These are phyloP conservation scores for Mycena galopus DNA, from an alignment of 768 basidiomycete genomes.

Conservation along the genomic window DNA sequence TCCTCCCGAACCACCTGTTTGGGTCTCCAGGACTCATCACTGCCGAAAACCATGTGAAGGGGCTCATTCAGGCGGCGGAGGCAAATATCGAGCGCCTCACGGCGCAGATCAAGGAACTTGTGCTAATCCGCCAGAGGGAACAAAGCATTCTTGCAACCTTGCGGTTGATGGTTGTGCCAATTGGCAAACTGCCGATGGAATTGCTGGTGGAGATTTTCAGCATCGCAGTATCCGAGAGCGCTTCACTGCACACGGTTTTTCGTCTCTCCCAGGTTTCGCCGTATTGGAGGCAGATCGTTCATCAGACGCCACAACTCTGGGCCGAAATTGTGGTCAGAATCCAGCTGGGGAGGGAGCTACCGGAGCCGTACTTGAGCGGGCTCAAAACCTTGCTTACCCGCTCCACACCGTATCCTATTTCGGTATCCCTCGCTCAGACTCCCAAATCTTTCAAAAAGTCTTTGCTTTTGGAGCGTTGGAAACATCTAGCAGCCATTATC, in stretches of 20 bases:
- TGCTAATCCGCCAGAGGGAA: slow-evolving; percentile 4
- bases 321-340: background rate
- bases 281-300: slow-evolving; percentile 16
- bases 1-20: background rate
- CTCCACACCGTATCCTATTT: background rate
- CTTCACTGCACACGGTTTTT: background rate
- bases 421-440: background rate
- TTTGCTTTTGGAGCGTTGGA: background rate
- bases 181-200: slow-evolving; percentile 24
- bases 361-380: background rate
- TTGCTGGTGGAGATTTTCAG: slow-evolving; percentile 17
- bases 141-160: slow-evolving; percentile 7
- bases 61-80: slow-evolving; percentile 20
- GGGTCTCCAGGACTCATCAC: slow-evolving; percentile 10
- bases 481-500: background rate
- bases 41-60: slow-evolving; percentile 22
- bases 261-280: slow-evolving; percentile 23
- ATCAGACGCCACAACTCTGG: background rate
- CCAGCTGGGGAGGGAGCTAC: background rate
- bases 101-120: slow-evolving; percentile 8
- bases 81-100: slow-evolving; percentile 27
- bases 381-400: background rate
- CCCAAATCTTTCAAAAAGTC: background rate
- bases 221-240: background rate
- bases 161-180: slow-evolving; percentile 5